phyloP scores from a whole-genome alignment of 768 basidiomycete genomes.

The Crassisporium funariophilum region DNA sequence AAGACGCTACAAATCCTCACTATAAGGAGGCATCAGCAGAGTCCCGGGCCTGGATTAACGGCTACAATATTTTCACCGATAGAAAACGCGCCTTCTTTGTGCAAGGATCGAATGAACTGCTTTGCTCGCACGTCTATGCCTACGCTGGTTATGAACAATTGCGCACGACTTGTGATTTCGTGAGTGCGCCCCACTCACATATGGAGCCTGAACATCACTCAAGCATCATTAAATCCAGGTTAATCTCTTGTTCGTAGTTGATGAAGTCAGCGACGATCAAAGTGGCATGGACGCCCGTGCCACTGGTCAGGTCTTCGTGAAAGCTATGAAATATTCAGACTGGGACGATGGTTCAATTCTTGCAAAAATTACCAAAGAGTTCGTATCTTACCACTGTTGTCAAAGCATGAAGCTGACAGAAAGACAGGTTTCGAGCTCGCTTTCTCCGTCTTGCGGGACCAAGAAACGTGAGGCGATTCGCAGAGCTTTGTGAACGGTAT shows the following conservation, averaged over 20 bases:
- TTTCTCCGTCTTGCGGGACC: constrained; percentile 47
- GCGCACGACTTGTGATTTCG: constrained; percentile 63
- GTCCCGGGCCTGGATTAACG: constrained; percentile 64
- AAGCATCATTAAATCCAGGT: constrained; percentile 36
- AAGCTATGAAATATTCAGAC: constrained; percentile 51
- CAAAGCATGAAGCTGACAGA: constrained; percentile 2
- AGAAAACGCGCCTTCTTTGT: constrained; percentile 66
- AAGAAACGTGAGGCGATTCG: constrained; percentile 50
- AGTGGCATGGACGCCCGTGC: constrained; percentile 53
- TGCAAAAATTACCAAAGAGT: constrained; percentile 65
- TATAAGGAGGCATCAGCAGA: constrained; percentile 57
- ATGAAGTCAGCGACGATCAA: constrained; percentile 72
- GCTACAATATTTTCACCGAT: constrained; percentile 59
- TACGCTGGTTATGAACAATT: constrained; percentile 60
- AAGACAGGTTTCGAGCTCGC: constrained; percentile 53
- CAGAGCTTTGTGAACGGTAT: constrained; percentile 55
- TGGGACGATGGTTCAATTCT: constrained; percentile 61
- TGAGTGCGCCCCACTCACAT: no score
- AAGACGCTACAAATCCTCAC: constrained; percentile 55
- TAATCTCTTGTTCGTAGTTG: constrained; percentile 66
- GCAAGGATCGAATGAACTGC: constrained; percentile 60
- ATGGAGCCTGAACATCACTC: no score
- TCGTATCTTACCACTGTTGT: constrained; percentile 22
- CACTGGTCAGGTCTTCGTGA: constrained; percentile 54
- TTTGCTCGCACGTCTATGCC: constrained; percentile 62